These are phyloP conservation scores for Metroxylon sagu DNA, from an alignment of 176 grass and related monocot genomes.

Conservation along the genomic window DNA sequence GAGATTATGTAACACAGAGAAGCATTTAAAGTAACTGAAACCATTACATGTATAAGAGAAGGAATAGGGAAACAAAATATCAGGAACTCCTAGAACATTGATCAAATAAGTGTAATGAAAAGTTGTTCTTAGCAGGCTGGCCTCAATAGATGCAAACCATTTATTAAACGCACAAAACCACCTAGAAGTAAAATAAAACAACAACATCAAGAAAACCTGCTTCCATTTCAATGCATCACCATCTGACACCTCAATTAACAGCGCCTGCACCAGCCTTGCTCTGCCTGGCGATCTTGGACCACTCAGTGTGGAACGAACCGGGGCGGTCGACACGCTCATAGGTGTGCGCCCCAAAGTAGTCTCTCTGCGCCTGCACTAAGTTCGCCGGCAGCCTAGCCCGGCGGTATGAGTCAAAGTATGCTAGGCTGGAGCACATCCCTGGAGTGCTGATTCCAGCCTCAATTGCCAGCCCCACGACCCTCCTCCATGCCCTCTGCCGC, in stretches of 20 bases:
- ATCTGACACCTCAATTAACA: constrained; percentile 25
- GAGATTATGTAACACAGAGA: too few species aligned
- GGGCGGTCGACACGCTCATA: constrained; percentile 74
- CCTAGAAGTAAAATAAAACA: constrained; percentile 37
- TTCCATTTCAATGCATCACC: constrained; percentile 9
- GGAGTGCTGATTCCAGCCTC: constrained; percentile 86
- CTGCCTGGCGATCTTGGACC: constrained; percentile 62
- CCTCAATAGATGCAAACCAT: constrained; percentile 18
- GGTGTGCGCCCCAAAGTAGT: constrained; percentile 90
- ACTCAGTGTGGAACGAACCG: constrained; percentile 87
- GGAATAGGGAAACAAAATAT: neutral
- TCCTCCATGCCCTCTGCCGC: constrained; percentile 72
- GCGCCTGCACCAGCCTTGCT: constrained; percentile 23
- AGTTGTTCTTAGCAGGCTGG: constrained; percentile 22
- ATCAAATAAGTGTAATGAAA: constrained; percentile 22
- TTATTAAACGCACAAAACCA: constrained; percentile 34
- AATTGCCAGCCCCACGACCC: constrained; percentile 75
- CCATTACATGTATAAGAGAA: constrained; percentile 11
- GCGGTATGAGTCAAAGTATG: constrained; percentile 88
- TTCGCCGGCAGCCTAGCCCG: constrained; percentile 75
- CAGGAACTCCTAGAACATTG: neutral
- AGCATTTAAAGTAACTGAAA: neutral
- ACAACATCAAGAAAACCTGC: constrained; percentile 21
- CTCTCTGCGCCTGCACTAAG: constrained; percentile 91
- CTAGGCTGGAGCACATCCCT: constrained; percentile 80